Percentiles rank a stretch among this genome's conserved stretches.
These are phyloP conservation scores for Andrographis paniculata DNA, from an alignment of 305 asterid genomes.

Conservation along the genomic window DNA sequence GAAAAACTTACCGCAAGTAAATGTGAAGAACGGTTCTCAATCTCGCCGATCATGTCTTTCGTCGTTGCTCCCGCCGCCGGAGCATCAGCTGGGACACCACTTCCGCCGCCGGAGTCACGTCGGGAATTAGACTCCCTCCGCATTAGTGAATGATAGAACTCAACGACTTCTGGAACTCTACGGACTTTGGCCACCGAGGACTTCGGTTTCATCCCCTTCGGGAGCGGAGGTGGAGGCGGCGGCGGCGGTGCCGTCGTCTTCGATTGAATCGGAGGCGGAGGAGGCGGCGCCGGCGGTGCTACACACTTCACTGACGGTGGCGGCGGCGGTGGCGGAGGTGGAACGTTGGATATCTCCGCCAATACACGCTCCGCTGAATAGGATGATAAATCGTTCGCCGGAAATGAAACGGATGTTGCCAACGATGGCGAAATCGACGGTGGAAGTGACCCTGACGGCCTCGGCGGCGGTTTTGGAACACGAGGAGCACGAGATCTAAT, in stretches of 20 bases:
- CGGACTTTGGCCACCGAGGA: slow-evolving; percentile 48
- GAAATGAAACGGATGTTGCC: slow-evolving; percentile 36
- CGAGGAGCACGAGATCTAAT: slow-evolving; percentile 58
- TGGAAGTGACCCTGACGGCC: slow-evolving; percentile 32
- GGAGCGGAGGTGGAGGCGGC: slow-evolving; percentile 73
- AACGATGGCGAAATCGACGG: slow-evolving; percentile 22
- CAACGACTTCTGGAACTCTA: slow-evolving; percentile 90
- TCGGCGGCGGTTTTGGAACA: slow-evolving; percentile 86
- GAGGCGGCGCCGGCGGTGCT: slow-evolving; percentile 35
- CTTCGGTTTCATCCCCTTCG: slow-evolving; percentile 37
- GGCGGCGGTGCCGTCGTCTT: slow-evolving; percentile 35
- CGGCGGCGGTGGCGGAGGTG: slow-evolving; percentile 49
- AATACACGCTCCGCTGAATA: slow-evolving; percentile 67
- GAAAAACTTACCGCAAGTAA: slow-evolving; percentile 70
- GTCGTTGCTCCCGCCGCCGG: slow-evolving; percentile 45
- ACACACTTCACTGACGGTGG: slow-evolving; percentile 17
- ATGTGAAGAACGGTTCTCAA: slow-evolving; percentile 89
- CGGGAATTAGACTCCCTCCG: slow-evolving; percentile 61
- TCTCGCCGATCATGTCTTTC: too few species aligned
- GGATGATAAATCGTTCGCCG: slow-evolving; percentile 37
- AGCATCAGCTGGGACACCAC: slow-evolving; percentile 30
- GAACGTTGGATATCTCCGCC: slow-evolving; percentile 55
- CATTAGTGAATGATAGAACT: slow-evolving; percentile 91
- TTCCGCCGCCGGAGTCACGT: slow-evolving; percentile 44
- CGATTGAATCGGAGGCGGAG: slow-evolving; percentile 17